A percentile compares a stretch with the other conserved stretches of the same genome.
Evolutionary conservation across 805 yeast species (phyloP).

Genomic region (Vanderwaltozyma yarrowii): DNA sequence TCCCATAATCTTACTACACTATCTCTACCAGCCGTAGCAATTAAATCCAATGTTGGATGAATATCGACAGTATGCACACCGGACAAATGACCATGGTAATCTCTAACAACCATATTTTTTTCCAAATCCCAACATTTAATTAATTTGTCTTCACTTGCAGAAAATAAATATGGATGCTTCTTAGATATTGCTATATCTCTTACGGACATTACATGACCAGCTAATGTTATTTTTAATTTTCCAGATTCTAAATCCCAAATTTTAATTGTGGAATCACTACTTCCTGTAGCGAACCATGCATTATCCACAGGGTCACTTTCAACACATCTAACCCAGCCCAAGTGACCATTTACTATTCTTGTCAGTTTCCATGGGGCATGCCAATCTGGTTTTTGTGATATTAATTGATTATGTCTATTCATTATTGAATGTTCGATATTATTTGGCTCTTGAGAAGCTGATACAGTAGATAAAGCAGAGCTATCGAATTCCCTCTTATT

Average conservation of each 20-base stretch:
- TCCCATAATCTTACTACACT: constrained; percentile 89
- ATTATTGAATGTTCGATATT: constrained; percentile 9
- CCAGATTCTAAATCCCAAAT: constrained; percentile 83
- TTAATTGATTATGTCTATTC: constrained; percentile 14
- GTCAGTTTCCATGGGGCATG: constrained; percentile 64
- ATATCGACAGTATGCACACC: constrained; percentile 76
- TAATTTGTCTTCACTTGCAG: constrained; percentile 88
- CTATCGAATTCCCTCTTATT: not conserved
- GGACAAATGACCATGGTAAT: constrained; percentile 89
- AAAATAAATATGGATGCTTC: constrained; percentile 78
- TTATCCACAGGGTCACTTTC: constrained; percentile 72
- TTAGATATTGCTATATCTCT: constrained; percentile 63
- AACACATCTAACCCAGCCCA: constrained; percentile 85
- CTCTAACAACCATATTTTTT: constrained; percentile 66
- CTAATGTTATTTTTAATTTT: constrained; percentile 57
- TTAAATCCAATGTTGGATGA: constrained; percentile 76
- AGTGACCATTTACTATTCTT: constrained; percentile 76
- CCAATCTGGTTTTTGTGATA: constrained; percentile 28
- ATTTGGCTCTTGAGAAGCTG: not conserved
- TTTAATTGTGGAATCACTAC: constrained; percentile 79
- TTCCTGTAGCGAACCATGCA: constrained; percentile 87
- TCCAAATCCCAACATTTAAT: constrained; percentile 96
- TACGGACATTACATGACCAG: constrained; percentile 89
- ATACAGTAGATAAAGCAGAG: too few species aligned
- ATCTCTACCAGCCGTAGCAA: constrained; percentile 87